Evolutionary conservation across 192 early-diverging fungal genomes (phyloP).

Genomic region (Borealophlyctis nickersoniae): DNA sequence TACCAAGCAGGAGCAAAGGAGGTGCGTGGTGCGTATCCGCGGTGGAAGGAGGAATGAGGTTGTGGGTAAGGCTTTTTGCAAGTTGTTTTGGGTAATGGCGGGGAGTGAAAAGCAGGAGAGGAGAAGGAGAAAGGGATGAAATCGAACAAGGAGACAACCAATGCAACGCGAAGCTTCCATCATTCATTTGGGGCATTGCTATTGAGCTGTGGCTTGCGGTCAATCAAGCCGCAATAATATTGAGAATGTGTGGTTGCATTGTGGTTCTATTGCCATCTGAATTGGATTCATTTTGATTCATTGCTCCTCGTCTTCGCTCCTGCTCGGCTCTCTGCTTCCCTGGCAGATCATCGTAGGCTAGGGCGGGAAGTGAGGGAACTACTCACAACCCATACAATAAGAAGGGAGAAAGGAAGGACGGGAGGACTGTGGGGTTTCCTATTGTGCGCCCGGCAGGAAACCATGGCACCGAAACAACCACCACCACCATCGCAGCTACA

Average conservation of each 20-base stretch:
- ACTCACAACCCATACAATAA: too few relatives aligned
- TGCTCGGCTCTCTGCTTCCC: too few relatives aligned
- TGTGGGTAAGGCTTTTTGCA: neutral
- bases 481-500: neutral
- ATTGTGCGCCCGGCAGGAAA: neutral
- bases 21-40: neutral
- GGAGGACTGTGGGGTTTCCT: neutral
- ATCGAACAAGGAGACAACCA: too few relatives aligned
- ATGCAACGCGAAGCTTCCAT: neutral
- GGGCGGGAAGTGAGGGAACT: too few relatives aligned
- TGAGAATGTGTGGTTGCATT: too few relatives aligned
- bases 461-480: neutral
- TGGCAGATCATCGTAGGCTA: too few relatives aligned
- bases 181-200: neutral
- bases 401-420: too few relatives aligned
- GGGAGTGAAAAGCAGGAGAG: too few relatives aligned
- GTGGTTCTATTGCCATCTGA: neutral
- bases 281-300: neutral
- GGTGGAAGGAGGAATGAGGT: neutral
- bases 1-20: neutral
- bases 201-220: neutral
- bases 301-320: neutral
- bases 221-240: too few relatives aligned
- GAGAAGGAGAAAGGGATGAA: too few relatives aligned
- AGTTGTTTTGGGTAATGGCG: too few relatives aligned